Evolutionary conservation across 2,329 filamentous ascomycete species (phyloP), one percentile per base, ranked within the genome.

Genomic region (Aspergillus ochraceus): DNA sequence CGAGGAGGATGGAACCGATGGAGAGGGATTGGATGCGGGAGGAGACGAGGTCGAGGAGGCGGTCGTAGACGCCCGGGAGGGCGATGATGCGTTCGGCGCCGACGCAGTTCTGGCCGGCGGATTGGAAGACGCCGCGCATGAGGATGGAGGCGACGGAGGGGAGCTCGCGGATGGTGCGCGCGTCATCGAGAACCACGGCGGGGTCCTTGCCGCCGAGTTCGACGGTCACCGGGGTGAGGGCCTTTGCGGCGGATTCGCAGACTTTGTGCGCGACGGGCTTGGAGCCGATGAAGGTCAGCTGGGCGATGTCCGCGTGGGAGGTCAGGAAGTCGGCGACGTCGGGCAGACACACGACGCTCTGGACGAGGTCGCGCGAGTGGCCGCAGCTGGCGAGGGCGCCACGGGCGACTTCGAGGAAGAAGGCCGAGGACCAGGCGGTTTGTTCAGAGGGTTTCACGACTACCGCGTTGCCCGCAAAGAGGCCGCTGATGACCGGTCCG

Each of bases 141-240:
- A 98, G 85, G 64, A 96, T 90, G 63, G 92, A 90, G 45, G 86
- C 85, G 53, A 98, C 88, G 47, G 90, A 86, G 4, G 85, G 78
- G 60, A 98, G 82, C 68, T 85, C 80, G 66, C 76, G 70, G 17
- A 78, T 60, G 4, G 78, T 92, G 84, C 59, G 78, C 72, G 52
- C 76, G 76, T 95, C 92, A 74, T 97, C 92, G 46, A 98, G 87
- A 22, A 99, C 79, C 60, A 99, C 88, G 32, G 91, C 91, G 6
- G 95, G 90, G 74, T 99, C 95, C 74, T 99, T 99, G 52, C 95
- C 95, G 56, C 95, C 95, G 0, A 99, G 85, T 78, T 99, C 95
- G 22, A 96, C 90, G 47, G 92, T 89, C 2, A 97, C 85, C 5
- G 94, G 94, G 3, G 87, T 97, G n/a, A 99, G 83, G 19, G 86